These are phyloP conservation scores for Coemansia sp. DNA, from an alignment of 192 early-diverging fungal species.

Conservation along the genomic window DNA sequence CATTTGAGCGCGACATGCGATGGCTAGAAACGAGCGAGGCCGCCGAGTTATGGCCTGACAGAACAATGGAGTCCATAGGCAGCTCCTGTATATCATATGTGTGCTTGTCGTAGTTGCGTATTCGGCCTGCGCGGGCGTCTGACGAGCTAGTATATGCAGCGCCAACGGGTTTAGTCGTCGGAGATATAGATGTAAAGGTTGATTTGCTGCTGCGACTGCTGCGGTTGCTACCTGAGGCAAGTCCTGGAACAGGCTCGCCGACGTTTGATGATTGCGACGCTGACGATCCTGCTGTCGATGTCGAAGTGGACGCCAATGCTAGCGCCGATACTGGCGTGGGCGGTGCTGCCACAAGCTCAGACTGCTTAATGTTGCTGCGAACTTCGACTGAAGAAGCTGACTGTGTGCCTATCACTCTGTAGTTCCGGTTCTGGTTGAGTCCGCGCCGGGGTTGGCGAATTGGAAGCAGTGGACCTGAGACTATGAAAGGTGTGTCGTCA, in stretches of 20 bases:
- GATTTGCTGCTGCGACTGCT: slow-evolving; percentile 39
- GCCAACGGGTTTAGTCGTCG: not conserved
- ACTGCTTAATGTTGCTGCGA: slow-evolving; percentile 14
- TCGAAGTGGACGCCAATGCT: slow-evolving; percentile 27
- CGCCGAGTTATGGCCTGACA: slow-evolving; percentile 15
- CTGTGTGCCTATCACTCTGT: slow-evolving; percentile 38
- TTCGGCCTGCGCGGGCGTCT: slow-evolving; percentile 10
- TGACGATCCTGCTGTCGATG: slow-evolving; percentile 34
- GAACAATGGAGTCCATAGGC: slow-evolving; percentile 22
- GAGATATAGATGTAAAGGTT: slow-evolving; percentile 12
- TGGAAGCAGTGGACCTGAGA: slow-evolving; percentile 48
- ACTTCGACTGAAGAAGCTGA: slow-evolving; percentile 14
- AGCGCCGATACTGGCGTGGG: slow-evolving; percentile 50
- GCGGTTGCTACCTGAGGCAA: slow-evolving; percentile 18
- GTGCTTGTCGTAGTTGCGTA: slow-evolving; percentile 38
- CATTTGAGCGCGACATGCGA: slow-evolving; percentile 20
- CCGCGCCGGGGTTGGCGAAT: slow-evolving; percentile 45
- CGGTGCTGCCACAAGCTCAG: slow-evolving; percentile 27
- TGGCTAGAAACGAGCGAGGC: slow-evolving; percentile 13
- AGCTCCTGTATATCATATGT: slow-evolving; percentile 36
- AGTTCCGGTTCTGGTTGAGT: slow-evolving; percentile 43
- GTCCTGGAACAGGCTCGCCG: slow-evolving; percentile 10
- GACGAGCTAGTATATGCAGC: slow-evolving; percentile 7
- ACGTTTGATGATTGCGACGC: slow-evolving; percentile 35
- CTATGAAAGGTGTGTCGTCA: slow-evolving; percentile 42